Evolutionary conservation across 75 land plant genomes (phyloP).

Genomic region (Cunninghamia lanceolata): DNA sequence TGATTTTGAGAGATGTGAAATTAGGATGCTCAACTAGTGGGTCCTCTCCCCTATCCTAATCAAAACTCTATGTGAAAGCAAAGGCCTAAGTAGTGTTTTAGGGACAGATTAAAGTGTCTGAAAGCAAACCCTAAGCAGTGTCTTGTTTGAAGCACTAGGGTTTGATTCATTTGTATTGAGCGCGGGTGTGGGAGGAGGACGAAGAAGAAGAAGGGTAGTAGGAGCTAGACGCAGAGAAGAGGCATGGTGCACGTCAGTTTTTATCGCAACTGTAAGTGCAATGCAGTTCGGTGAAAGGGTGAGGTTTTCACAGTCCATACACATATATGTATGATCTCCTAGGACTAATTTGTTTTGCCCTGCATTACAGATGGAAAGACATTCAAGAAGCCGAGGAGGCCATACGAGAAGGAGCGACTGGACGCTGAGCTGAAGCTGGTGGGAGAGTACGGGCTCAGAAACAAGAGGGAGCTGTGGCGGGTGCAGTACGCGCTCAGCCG

Average conservation of each 20-base stretch:
- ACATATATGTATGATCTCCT: not conserved
- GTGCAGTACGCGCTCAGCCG: conserved; percentile 74
- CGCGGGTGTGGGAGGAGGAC: not conserved
- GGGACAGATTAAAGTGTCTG: too few species aligned
- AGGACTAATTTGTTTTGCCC: not conserved
- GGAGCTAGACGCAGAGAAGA: not conserved
- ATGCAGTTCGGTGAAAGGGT: not conserved
- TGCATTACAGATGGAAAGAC: conserved; percentile 66
- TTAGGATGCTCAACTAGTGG: too few species aligned
- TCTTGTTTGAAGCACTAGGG: not conserved
- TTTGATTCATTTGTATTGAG: not conserved
- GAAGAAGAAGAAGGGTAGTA: not conserved
- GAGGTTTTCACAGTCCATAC: not conserved
- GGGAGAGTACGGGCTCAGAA: conserved; percentile 69
- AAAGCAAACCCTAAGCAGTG: not conserved
- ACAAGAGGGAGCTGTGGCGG: conserved; percentile 80
- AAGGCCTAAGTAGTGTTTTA: too few species aligned
- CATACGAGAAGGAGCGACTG: conserved; percentile 75
- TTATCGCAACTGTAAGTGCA: conserved; percentile 64
- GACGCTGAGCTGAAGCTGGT: conserved; percentile 74
- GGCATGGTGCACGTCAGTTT: conserved; percentile 73
- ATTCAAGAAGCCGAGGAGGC: conserved; percentile 70
- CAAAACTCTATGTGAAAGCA: too few species aligned
- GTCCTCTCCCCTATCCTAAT: too few species aligned
- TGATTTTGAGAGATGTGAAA: too few species aligned